A percentile compares a stretch with the other conserved stretches of the same genome.
Conservation (phyloP, 2,329 filamentous ascomycete species). For the Fusarium tjaetaba region DNA sequence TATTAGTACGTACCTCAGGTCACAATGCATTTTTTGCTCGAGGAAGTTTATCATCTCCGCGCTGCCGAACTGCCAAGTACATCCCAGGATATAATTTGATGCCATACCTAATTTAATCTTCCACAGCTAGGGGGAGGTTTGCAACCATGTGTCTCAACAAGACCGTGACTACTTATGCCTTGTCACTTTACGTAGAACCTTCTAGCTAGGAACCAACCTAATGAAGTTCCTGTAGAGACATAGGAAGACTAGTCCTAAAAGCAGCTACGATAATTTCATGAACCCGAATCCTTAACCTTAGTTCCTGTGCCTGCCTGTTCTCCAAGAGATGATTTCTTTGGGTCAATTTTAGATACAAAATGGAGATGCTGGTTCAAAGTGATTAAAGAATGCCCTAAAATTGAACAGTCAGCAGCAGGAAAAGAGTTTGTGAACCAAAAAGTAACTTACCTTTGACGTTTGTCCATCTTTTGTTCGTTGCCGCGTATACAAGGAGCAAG, state of each 20-base stretch:
- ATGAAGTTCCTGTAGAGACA: rapidly evolving
- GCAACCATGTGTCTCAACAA: neutral
- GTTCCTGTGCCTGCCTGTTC: too few species aligned
- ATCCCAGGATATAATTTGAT: neutral
- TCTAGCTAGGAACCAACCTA: rapidly evolving
- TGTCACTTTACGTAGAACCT: neutral
- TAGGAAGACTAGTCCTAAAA: neutral
- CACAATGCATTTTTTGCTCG: neutral
- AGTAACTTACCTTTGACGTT: rapidly evolving
- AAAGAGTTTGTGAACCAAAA: neutral
- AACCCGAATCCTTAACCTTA: neutral
- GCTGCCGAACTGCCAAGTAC: rapidly evolving
- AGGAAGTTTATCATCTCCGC: neutral
- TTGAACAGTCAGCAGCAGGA: too few species aligned
- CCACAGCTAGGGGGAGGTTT: too few species aligned
- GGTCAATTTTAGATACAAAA: rapidly evolving
- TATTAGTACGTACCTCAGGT: too few species aligned
- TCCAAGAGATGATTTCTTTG: rapidly evolving
- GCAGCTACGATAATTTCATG: neutral
- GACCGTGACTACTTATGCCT: rapidly evolving
- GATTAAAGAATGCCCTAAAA: rapidly evolving
- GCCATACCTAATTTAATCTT: neutral
- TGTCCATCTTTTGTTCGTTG: neutral
- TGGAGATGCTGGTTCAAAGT: rapidly evolving
- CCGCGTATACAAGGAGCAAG: too few species aligned